These are phyloP conservation scores for Lecanicillium sp. DNA, from an alignment of 2,329 filamentous ascomycete genomes.

Conservation along the genomic window DNA sequence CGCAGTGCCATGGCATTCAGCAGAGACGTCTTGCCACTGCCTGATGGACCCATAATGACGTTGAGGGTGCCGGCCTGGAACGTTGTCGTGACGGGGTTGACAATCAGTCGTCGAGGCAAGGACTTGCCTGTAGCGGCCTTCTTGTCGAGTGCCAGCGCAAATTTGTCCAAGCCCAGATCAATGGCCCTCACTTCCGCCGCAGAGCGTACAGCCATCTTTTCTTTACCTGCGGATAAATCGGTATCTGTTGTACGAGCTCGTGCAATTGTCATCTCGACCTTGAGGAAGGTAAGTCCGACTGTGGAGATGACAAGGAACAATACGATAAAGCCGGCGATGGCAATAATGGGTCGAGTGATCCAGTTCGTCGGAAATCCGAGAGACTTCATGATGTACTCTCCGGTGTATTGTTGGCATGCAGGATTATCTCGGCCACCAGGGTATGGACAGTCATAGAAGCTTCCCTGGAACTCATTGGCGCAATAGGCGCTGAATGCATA, in stretches of 20 bases:
- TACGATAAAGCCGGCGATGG: conserved; percentile 54
- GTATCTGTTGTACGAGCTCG: conserved; percentile 52
- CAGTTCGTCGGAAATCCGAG: conserved; percentile 63
- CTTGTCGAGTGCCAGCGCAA: conserved; percentile 60
- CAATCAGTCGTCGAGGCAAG: conserved; percentile 50
- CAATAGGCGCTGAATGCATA: conserved; percentile 67
- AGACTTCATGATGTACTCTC: conserved; percentile 61
- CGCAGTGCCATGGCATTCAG: conserved; percentile 67
- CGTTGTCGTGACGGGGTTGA: conserved; percentile 59
- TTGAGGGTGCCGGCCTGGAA: conserved; percentile 66
- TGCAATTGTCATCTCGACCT: conserved; percentile 64
- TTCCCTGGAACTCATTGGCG: conserved; percentile 65
- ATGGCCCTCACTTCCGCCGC: conserved; percentile 52
- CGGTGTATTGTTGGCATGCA: conserved; percentile 62
- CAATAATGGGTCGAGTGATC: conserved; percentile 60
- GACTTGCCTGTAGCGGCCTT: conserved; percentile 46
- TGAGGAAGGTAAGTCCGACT: conserved; percentile 57
- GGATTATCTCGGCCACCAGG: conserved; percentile 57
- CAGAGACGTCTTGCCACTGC: conserved; percentile 69
- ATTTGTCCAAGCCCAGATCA: conserved; percentile 58
- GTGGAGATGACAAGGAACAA: conserved; percentile 58
- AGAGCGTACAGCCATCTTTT: conserved; percentile 55
- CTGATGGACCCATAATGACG: conserved; percentile 75
- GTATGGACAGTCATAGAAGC: conserved; percentile 67
- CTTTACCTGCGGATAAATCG: conserved; percentile 63